Conservation (phyloP, 352 stramenopile genomes). For the Phytopythium chamaehyphon region DNA sequence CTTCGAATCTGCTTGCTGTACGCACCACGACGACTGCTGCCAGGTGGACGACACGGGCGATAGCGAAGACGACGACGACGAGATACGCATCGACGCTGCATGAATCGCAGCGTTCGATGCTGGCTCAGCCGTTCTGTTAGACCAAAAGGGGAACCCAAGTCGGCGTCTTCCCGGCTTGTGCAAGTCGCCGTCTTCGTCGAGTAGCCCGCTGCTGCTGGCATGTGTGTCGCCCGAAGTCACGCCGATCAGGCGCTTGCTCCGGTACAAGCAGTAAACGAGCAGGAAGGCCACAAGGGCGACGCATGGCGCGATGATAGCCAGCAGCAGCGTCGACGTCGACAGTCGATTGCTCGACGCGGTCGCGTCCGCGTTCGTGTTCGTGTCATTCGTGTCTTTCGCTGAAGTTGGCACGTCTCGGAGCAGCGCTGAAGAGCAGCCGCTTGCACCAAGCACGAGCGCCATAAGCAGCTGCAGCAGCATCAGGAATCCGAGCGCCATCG, state of each 20-base stretch:
- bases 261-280: conserved; percentile 7
- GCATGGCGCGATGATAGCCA: conserved; percentile 4
- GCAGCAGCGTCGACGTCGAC: conserved; percentile 6
- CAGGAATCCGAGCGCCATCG: no score
- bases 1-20: not conserved
- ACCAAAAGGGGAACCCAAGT: not conserved
- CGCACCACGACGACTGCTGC: not conserved
- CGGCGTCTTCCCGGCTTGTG: not conserved
- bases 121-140: not conserved
- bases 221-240: not conserved
- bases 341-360: not conserved
- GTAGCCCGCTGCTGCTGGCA: conserved; percentile 1
- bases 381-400: no score
- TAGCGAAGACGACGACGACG: not conserved
- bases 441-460: no score
- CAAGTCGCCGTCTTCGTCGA: not conserved
- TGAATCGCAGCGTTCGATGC: not conserved
- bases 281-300: conserved; percentile 5
- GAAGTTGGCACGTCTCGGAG: no score
- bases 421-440: no score
- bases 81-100: not conserved
- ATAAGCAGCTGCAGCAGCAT: no score
- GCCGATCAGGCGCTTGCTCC: conserved; percentile 2
- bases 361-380: not conserved
- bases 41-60: conserved; percentile 3